A percentile compares a stretch with the other conserved stretches of the same genome.
phyloP scores from a whole-genome alignment of 768 basidiomycete species.

The Pluteus cervinus region DNA sequence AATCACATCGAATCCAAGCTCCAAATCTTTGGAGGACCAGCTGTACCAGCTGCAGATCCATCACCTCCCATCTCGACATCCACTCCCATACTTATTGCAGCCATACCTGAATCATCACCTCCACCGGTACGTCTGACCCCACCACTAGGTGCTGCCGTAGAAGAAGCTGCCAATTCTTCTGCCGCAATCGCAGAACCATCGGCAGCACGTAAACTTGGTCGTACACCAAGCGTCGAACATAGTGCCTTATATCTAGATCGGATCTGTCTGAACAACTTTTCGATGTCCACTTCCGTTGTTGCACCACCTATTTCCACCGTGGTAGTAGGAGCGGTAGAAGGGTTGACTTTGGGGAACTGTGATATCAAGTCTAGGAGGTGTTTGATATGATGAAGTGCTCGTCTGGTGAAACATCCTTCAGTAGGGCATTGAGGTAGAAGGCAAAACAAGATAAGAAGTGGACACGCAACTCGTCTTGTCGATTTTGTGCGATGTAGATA shows the following conservation, averaged over 20 bases:
- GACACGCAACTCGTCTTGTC: slow-evolving; percentile 37
- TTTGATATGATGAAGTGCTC: slow-evolving; percentile 55
- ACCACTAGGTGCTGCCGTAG: too few relatives aligned
- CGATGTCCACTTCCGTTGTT: slow-evolving; percentile 67
- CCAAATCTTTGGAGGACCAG: too few relatives aligned
- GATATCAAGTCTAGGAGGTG: slow-evolving; percentile 66
- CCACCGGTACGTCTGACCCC: too few relatives aligned
- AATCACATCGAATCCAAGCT: too few relatives aligned
- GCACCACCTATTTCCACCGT: too few relatives aligned
- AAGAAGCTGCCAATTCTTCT: slow-evolving; percentile 6
- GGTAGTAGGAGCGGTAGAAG: slow-evolving; percentile 28
- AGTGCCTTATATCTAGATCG: slow-evolving; percentile 83
- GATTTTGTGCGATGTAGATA: slow-evolving; percentile 35
- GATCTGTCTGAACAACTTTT: slow-evolving; percentile 75
- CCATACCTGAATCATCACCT: too few relatives aligned
- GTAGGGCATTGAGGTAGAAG: too few relatives aligned
- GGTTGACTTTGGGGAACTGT: slow-evolving; percentile 76
- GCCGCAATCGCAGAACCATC: slow-evolving; percentile 7
- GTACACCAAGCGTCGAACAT: slow-evolving; percentile 75
- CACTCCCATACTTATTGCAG: too few relatives aligned
- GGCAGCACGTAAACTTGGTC: slow-evolving; percentile 33
- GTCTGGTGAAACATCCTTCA: slow-evolving; percentile 42
- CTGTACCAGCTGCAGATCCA: too few relatives aligned
- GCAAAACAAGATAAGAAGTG: slow-evolving; percentile 6
- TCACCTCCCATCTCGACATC: too few relatives aligned